Evolutionary conservation across 83 land plant species (phyloP).

Genomic region (Picea mariana): DNA sequence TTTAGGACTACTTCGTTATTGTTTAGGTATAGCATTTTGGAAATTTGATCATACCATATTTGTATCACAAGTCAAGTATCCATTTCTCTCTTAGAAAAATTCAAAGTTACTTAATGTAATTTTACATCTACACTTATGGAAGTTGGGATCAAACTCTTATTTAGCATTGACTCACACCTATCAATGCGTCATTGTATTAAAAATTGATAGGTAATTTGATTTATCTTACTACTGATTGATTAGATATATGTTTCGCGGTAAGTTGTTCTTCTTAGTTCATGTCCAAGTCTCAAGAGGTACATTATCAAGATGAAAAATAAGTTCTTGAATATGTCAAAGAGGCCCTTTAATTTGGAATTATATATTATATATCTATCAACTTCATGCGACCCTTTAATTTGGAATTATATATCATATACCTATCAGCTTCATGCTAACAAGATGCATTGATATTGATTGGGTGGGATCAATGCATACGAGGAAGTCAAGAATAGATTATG

Average conservation of each 20-base stretch:
- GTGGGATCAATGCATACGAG: neutral
- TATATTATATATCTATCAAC: too few species aligned
- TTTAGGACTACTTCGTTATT: neutral
- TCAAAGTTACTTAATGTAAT: too few species aligned
- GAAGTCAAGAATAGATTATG: neutral
- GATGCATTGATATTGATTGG: neutral
- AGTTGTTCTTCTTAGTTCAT: neutral
- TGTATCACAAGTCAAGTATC: too few species aligned
- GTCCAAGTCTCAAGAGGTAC: neutral
- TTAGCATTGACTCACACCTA: too few species aligned
- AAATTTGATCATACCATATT: neutral
- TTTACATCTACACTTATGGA: too few species aligned
- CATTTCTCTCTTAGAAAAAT: too few species aligned
- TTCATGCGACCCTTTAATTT: neutral
- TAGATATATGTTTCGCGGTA: neutral
- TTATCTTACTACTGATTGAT: too few species aligned
- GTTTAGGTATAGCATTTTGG: neutral
- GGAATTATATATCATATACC: neutral
- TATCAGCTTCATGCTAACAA: neutral
- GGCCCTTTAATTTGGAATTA: too few species aligned
- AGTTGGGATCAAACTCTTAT: too few species aligned
- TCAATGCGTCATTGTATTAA: too few species aligned
- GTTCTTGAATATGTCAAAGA: neutral
- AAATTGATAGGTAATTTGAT: too few species aligned
- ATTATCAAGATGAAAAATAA: neutral